Evolutionary conservation across 805 yeast species (phyloP).

Genomic region (Suhomyces kilbournensis): DNA sequence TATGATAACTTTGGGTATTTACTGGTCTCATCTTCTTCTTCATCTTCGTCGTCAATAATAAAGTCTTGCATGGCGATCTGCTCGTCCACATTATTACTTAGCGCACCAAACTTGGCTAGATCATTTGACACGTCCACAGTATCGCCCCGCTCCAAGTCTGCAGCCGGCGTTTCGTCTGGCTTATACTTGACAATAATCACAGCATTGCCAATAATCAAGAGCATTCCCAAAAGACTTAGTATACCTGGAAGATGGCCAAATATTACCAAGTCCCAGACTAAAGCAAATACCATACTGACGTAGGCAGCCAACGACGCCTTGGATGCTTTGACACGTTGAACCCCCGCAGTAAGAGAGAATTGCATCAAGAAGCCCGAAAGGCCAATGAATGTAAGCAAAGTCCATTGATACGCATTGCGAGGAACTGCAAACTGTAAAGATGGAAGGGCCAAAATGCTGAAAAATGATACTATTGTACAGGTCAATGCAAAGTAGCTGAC

Average conservation of each 20-base stretch:
- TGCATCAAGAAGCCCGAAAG: constrained; percentile 82
- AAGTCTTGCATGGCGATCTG: constrained; percentile 28
- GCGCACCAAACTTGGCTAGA: constrained; percentile 2
- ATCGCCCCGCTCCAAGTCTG: constrained; percentile 1
- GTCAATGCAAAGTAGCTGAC: constrained; percentile 73
- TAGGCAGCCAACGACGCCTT: constrained; percentile 74
- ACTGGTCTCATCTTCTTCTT: background rate
- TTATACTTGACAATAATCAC: constrained; percentile 54
- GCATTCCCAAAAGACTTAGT: constrained; percentile 66
- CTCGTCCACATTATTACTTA: constrained; percentile 8
- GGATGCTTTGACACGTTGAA: constrained; percentile 77
- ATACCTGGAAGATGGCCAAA: constrained; percentile 74
- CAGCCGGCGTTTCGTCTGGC: constrained; percentile 19
- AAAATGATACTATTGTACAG: constrained; percentile 52
- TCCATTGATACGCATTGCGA: constrained; percentile 62
- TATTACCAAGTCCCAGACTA: constrained; percentile 66
- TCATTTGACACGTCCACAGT: background rate
- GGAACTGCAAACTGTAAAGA: constrained; percentile 61
- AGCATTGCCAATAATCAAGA: constrained; percentile 66
- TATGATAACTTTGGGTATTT: background rate
- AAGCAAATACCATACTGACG: constrained; percentile 73
- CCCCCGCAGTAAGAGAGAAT: constrained; percentile 72
- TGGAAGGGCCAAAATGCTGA: constrained; percentile 55
- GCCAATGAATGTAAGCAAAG: constrained; percentile 59
- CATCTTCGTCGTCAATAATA: constrained; percentile 26